Evolutionary conservation across 108 stramenopile genomes (phyloP).

Genomic region (Nitzschia sp.): DNA sequence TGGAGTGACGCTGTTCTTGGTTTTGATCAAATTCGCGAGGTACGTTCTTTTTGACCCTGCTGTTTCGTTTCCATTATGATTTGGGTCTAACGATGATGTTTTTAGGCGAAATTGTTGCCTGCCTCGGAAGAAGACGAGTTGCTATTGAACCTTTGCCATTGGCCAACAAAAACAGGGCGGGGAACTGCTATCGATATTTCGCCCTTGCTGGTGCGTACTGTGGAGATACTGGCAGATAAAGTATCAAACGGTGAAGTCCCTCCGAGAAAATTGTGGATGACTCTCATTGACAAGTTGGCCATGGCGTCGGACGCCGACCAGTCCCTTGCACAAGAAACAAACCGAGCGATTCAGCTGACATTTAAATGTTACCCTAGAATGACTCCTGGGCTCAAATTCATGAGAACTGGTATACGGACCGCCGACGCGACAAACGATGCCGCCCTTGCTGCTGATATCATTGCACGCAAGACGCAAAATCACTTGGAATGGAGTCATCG

Average conservation of each 20-base stretch:
- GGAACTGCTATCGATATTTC: constrained; percentile 30
- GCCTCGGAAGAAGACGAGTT: constrained; percentile 14
- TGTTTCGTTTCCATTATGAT: not conserved
- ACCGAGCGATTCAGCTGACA: constrained; percentile 7
- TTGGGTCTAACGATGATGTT: not conserved
- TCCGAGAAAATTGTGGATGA: constrained; percentile 14
- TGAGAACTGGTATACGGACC: constrained; percentile 23
- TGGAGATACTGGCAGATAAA: constrained; percentile 5
- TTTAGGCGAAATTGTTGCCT: constrained; percentile 12
- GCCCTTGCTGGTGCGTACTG: constrained; percentile 8
- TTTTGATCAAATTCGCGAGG: constrained; percentile 21
- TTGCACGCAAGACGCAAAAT: not conserved
- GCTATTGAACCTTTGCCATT: constrained; percentile 21
- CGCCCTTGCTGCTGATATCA: not conserved
- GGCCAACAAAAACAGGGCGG: constrained; percentile 28
- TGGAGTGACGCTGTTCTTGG: constrained; percentile 14
- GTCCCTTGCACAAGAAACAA: constrained; percentile 16
- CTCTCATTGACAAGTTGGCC: constrained; percentile 11
- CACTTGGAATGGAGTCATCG: not conserved
- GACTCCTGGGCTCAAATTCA: constrained; percentile 10
- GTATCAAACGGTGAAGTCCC: constrained; percentile 1
- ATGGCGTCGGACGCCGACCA: constrained; percentile 6
- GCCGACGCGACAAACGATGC: constrained; percentile 14
- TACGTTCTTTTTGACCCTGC: not conserved
- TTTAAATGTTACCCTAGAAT: constrained; percentile 22